These are phyloP conservation scores for Acer saccharum DNA, from an alignment of 345 rosid genomes.

Conservation along the genomic window DNA sequence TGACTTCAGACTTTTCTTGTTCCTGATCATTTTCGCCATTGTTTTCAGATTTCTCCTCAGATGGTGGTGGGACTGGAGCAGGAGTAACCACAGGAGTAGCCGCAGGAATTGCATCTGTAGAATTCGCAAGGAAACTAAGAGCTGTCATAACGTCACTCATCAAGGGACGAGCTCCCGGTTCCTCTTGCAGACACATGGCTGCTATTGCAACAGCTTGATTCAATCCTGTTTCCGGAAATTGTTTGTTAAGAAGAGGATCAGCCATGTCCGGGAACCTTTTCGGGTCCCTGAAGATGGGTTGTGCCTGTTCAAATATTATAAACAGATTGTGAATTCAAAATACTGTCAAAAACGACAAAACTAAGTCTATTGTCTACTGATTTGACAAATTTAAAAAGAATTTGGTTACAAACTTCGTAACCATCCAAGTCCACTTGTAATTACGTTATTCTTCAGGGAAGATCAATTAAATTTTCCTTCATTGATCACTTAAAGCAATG, in stretches of 20 bases:
- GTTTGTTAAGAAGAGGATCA: constrained; percentile 58
- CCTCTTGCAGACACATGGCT: constrained; percentile 89
- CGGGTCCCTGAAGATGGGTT: constrained; percentile 68
- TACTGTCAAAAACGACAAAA: neutral
- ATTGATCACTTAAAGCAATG: neutral
- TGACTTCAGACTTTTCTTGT: neutral
- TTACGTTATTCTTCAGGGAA: neutral
- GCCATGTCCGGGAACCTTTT: constrained; percentile 73
- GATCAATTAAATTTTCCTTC: too few species aligned
- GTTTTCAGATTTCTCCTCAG: neutral
- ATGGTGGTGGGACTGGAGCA: constrained; percentile 21
- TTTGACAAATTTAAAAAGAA: neutral
- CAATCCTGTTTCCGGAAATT: constrained; percentile 65
- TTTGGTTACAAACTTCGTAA: too few species aligned
- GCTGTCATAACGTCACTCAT: constrained; percentile 77
- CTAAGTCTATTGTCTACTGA: too few species aligned
- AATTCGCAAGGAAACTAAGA: constrained; percentile 61
- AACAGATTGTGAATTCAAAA: neutral
- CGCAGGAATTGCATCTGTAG: constrained; percentile 31
- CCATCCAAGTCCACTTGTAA: neutral
- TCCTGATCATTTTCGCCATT: neutral
- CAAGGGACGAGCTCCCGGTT: constrained; percentile 71
- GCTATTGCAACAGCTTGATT: constrained; percentile 87
- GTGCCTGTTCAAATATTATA: constrained; percentile 46
- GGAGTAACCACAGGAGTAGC: neutral